Percentiles rank a stretch among this genome's conserved stretches.
These are phyloP conservation scores for Neoarthrinium moseri DNA, from an alignment of 2,329 filamentous ascomycete genomes.

Conservation along the genomic window DNA sequence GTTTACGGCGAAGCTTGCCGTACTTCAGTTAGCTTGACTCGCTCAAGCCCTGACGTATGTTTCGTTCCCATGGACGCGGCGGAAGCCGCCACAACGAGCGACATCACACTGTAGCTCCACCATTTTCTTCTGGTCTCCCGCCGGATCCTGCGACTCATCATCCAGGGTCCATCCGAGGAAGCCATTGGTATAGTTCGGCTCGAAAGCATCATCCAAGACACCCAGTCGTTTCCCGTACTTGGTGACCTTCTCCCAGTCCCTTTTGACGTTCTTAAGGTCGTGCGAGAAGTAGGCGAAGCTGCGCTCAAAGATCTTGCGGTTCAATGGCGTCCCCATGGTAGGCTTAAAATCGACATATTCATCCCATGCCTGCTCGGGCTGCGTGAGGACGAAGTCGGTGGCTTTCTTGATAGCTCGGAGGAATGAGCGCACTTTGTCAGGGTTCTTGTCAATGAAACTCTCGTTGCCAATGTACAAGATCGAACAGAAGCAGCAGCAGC, in stretches of 20 bases:
- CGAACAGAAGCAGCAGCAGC: conserved; percentile 82
- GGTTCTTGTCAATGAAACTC: conserved; percentile 63
- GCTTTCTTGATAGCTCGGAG: conserved; percentile 72
- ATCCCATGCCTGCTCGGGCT: conserved; percentile 62
- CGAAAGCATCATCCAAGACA: conserved; percentile 62
- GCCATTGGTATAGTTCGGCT: conserved; percentile 73
- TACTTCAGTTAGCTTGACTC: too few species aligned
- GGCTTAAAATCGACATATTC: conserved; percentile 74
- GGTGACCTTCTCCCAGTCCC: conserved; percentile 78
- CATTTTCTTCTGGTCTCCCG: conserved; percentile 75
- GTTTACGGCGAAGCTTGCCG: too few species aligned
- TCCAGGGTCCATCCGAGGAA: conserved; percentile 67
- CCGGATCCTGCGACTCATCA: conserved; percentile 64
- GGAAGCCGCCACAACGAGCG: conserved; percentile 64
- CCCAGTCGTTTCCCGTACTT: conserved; percentile 72
- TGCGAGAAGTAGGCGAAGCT: conserved; percentile 75
- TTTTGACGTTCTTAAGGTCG: conserved; percentile 70
- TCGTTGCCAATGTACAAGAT: conserved; percentile 82
- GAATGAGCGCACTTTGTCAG: conserved; percentile 65
- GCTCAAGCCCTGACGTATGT: too few species aligned
- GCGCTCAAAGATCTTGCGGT: conserved; percentile 78
- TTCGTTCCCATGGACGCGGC: too few species aligned
- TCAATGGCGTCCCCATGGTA: conserved; percentile 64
- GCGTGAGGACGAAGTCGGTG: conserved; percentile 67
- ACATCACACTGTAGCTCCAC: conserved; percentile 66